Percentiles rank a stretch among this genome's conserved stretches.
phyloP scores from a whole-genome alignment of 2,329 filamentous ascomycete genomes.

The Cercospora berteroae region DNA sequence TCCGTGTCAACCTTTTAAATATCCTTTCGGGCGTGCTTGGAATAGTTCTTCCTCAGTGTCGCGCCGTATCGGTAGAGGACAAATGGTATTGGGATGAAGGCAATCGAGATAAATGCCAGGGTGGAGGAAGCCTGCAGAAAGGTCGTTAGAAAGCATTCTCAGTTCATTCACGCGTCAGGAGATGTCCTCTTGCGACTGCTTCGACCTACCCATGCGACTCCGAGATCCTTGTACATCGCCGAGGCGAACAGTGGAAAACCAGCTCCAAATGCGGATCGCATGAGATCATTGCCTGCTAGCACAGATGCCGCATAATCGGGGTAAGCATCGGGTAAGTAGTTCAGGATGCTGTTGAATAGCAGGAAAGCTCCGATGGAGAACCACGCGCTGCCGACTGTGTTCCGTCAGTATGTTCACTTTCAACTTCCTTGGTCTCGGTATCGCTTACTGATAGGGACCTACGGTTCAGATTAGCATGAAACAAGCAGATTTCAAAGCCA shows the following conservation, averaged over 20 bases:
- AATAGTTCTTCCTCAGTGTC: conserved; percentile 42
- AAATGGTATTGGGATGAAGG: conserved; percentile 49
- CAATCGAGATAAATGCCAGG: conserved; percentile 44
- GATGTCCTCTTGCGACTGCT: not conserved
- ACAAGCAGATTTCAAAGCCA: not conserved
- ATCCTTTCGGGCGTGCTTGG: conserved; percentile 44
- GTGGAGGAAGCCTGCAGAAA: conserved; percentile 34
- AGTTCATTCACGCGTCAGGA: not conserved
- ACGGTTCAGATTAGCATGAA: not conserved
- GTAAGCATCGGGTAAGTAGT: conserved; percentile 46
- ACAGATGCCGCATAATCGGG: conserved; percentile 45
- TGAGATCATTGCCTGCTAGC: conserved; percentile 48
- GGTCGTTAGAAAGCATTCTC: not conserved
- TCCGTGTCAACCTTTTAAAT: conserved; percentile 28
- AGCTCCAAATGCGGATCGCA: conserved; percentile 41
- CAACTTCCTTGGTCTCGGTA: not conserved
- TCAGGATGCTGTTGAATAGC: conserved; percentile 51
- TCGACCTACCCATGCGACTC: conserved; percentile 40
- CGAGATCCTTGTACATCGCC: conserved; percentile 43
- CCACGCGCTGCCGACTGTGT: conserved; percentile 33
- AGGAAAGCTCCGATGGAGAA: conserved; percentile 44
- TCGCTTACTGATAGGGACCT: conserved; percentile 36
- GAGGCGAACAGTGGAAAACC: conserved; percentile 39
- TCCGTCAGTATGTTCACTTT: not conserved
- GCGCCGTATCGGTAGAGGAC: conserved; percentile 45